A percentile compares a stretch with the other conserved stretches of the same genome.
phyloP scores from a whole-genome alignment of 2,329 filamentous ascomycete species.

The Alternaria burnsii region DNA sequence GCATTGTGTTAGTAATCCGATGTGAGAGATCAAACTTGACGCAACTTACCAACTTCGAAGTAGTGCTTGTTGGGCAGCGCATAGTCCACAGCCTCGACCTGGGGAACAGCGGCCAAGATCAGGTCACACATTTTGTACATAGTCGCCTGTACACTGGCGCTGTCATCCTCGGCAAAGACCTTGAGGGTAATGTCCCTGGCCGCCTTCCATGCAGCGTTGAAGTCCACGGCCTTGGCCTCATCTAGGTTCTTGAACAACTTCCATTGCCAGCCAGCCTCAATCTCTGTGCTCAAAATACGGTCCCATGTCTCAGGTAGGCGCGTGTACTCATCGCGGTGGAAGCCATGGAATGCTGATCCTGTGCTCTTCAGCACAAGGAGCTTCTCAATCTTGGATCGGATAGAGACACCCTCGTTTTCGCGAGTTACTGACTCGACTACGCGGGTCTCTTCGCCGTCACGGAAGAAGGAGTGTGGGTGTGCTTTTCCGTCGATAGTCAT shows the following conservation, averaged over 20 bases:
- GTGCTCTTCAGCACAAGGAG: constrained; percentile 95
- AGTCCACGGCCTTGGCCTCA: constrained; percentile 73
- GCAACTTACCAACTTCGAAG: constrained; percentile 84
- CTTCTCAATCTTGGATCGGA: constrained; percentile 80
- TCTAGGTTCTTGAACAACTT: constrained; percentile 70
- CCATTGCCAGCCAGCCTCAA: constrained; percentile 90
- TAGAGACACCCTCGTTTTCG: constrained; percentile 71
- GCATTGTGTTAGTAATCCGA: constrained; percentile 18
- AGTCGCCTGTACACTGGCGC: constrained; percentile 91
- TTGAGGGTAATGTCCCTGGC: constrained; percentile 89
- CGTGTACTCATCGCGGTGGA: constrained; percentile 92
- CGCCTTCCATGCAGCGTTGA: constrained; percentile 79
- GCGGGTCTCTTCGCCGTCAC: constrained; percentile 88
- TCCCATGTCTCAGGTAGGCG: constrained; percentile 91
- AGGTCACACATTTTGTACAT: constrained; percentile 99
- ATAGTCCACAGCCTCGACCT: constrained; percentile 79
- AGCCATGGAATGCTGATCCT: constrained; percentile 93
- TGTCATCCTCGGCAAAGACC: constrained; percentile 88
- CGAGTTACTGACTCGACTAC: constrained; percentile 78
- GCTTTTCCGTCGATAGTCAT: constrained; percentile 86
- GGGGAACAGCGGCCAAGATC: constrained; percentile 79
- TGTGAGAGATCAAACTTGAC: neutral
- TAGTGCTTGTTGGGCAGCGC: constrained; percentile 97
- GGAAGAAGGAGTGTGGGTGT: constrained; percentile 93
- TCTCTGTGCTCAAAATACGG: constrained; percentile 91